These are phyloP conservation scores for Bretziella fagacearum DNA, from an alignment of 2,329 filamentous ascomycete species.

Conservation along the genomic window DNA sequence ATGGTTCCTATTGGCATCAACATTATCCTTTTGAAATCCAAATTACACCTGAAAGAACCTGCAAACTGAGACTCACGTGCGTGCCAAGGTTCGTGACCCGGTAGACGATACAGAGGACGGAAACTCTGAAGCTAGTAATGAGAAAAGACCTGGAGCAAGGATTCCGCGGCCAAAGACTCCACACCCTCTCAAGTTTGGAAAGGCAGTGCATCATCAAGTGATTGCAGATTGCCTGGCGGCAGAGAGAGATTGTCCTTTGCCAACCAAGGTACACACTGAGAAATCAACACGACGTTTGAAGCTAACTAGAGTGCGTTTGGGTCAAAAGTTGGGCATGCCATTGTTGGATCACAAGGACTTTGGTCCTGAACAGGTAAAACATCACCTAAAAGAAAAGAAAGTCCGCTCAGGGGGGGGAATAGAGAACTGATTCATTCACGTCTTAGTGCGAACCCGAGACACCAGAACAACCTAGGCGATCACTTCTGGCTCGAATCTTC, in stretches of 20 bases:
- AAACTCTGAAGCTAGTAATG: not conserved
- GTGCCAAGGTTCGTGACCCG: not conserved
- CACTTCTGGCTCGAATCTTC: conserved; percentile 12
- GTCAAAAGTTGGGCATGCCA: conserved; percentile 30
- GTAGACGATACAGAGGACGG: not conserved
- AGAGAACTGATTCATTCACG: conserved; percentile 6
- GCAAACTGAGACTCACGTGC: not conserved
- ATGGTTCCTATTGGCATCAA: no score
- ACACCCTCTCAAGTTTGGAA: not conserved
- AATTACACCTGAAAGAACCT: not conserved
- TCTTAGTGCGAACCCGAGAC: conserved; percentile 16
- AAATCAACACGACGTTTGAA: not conserved
- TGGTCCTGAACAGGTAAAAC: conserved; percentile 21
- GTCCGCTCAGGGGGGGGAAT: no score
- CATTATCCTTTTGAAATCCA: not conserved
- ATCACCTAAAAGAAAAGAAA: no score
- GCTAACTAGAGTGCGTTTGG: not conserved
- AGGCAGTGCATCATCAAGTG: not conserved
- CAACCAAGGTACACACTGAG: not conserved
- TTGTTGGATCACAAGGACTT: conserved; percentile 24
- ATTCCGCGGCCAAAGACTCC: not conserved
- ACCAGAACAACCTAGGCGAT: conserved; percentile 13
- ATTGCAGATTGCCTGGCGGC: not conserved
- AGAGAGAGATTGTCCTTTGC: not conserved
- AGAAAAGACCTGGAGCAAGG: not conserved